A percentile compares a stretch with the other conserved stretches of the same genome.
Evolutionary conservation across 805 yeast species (phyloP).

Genomic region (Candida suzukii): DNA sequence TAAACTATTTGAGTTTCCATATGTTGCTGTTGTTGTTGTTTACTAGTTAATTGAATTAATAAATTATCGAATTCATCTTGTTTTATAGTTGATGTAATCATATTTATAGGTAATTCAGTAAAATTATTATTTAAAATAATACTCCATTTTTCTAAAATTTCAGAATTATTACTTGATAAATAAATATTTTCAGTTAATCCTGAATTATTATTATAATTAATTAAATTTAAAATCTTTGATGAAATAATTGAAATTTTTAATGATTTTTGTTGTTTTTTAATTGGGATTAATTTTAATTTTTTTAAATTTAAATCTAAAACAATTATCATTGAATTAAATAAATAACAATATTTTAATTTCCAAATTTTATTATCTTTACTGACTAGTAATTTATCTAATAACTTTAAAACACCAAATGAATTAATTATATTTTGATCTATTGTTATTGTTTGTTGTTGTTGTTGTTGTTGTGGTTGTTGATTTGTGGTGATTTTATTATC

Average conservation of each 20-base stretch:
- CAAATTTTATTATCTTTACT: constrained; percentile 1
- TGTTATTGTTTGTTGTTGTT: no score
- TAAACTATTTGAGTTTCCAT: no score
- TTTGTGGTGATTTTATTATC: no score
- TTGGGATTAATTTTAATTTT: background rate
- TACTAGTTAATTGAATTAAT: background rate
- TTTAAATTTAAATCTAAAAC: constrained; percentile 5
- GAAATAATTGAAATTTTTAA: background rate
- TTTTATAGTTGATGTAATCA: constrained; percentile 19
- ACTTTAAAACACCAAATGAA: constrained; percentile 22
- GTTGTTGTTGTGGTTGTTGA: no score
- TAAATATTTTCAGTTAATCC: background rate
- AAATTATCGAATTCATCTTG: constrained; percentile 16
- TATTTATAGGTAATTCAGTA: constrained; percentile 14
- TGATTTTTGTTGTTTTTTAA: no score
- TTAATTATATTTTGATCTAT: constrained; percentile 11
- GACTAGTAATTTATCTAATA: constrained; percentile 18
- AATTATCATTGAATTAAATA: constrained; percentile 20
- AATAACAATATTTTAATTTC: constrained; percentile 17
- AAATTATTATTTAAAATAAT: constrained; percentile 18
- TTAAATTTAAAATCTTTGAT: background rate
- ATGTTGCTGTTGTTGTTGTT: background rate
- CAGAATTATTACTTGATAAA: background rate
- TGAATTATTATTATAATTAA: background rate
- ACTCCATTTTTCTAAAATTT: constrained; percentile 23